Percentiles rank a stretch among this genome's conserved stretches.
Evolutionary conservation across 495 filamentous ascomycete genomes (phyloP).

Genomic region (Penicillium cataractarum): DNA sequence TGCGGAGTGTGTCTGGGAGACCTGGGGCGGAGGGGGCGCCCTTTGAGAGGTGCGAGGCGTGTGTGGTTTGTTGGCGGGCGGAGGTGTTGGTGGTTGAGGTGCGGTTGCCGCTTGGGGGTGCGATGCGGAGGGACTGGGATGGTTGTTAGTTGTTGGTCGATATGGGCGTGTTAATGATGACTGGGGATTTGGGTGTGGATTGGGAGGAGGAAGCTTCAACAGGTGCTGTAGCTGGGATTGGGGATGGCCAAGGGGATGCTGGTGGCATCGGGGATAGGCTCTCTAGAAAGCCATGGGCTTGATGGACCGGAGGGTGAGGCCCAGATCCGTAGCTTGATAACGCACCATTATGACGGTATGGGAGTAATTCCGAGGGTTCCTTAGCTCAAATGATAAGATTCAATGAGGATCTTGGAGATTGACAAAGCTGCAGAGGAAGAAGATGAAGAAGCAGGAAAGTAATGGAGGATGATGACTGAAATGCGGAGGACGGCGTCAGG

Average conservation of each 20-base stretch:
- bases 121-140: constrained; percentile 83
- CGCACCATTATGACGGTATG: constrained; percentile 39
- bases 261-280: constrained; percentile 8
- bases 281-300: constrained; percentile 2
- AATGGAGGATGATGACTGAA: constrained; percentile 21
- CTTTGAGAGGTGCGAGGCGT: constrained; percentile 47
- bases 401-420: not conserved
- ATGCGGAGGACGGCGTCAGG: constrained; percentile 32
- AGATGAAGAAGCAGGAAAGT: constrained; percentile 10
- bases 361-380: constrained; percentile 3
- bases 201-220: not conserved
- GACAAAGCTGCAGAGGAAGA: constrained; percentile 6
- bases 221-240: not conserved
- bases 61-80: constrained; percentile 37
- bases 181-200: not conserved
- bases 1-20: constrained; percentile 87
- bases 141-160: constrained; percentile 15
- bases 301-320: constrained; percentile 17
- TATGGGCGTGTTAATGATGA: not conserved
- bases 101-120: constrained; percentile 65
- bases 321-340: constrained; percentile 30
- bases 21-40: constrained; percentile 88
- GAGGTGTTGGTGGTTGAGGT: constrained; percentile 61
- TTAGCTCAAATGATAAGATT: not conserved
- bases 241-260: not conserved